phyloP scores from a whole-genome alignment of 176 grass and related monocot genomes.

The Avena eriantha region DNA sequence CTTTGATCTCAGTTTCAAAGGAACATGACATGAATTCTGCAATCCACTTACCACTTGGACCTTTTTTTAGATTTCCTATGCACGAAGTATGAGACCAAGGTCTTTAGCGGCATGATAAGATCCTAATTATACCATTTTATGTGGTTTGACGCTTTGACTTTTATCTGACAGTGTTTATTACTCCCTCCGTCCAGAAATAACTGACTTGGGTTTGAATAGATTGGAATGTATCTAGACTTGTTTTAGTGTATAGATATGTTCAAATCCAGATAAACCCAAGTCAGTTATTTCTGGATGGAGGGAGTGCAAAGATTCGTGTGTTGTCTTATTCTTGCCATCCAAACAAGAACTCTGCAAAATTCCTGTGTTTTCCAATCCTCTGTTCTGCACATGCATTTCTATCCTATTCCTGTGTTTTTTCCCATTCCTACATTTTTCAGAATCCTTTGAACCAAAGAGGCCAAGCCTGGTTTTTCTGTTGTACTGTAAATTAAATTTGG shows the following conservation, averaged over 20 bases:
- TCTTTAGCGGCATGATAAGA: not conserved
- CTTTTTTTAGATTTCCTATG: not conserved
- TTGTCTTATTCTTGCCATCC: not conserved
- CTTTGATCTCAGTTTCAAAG: not conserved
- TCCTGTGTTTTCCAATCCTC: not conserved
- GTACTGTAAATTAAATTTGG: not conserved
- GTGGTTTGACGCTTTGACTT: not conserved
- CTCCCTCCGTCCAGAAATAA: too few species aligned
- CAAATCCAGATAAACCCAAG: too few species aligned
- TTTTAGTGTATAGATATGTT: too few species aligned
- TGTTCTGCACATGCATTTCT: not conserved
- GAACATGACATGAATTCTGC: not conserved
- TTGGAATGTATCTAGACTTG: too few species aligned
- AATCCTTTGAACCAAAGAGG: slow-evolving; percentile 9
- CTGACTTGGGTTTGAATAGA: too few species aligned
- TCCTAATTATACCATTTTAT: not conserved
- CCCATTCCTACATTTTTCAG: not conserved
- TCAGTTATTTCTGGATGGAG: too few species aligned
- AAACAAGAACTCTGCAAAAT: not conserved
- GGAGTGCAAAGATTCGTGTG: not conserved
- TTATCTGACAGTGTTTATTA: not conserved
- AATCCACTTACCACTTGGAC: not conserved
- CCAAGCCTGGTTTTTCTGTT: slow-evolving; percentile 23
- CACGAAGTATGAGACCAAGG: not conserved
- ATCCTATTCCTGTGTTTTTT: not conserved